These are phyloP conservation scores for Monascus ruber DNA, from an alignment of 2,329 filamentous ascomycete genomes.

Conservation along the genomic window DNA sequence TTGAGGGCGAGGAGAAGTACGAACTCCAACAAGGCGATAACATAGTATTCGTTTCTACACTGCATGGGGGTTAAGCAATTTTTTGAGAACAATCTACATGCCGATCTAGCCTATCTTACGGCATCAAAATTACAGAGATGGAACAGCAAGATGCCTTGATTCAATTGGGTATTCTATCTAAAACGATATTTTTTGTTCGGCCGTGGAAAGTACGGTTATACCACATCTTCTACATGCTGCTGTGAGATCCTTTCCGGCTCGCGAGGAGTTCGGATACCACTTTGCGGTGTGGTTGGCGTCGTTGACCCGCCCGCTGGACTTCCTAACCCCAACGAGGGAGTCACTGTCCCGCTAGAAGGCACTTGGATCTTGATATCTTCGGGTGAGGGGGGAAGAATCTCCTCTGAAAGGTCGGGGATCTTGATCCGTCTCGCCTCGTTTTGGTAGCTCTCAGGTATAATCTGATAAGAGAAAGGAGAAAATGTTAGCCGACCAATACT, in stretches of 20 bases:
- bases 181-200: not conserved
- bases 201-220: conserved; percentile 4
- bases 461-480: conserved; percentile 35
- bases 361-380: conserved; percentile 73
- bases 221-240: conserved; percentile 35
- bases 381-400: conserved; percentile 64
- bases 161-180: conserved; percentile 1
- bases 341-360: conserved; percentile 43
- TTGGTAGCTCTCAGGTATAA: conserved; percentile 94
- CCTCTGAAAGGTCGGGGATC: conserved; percentile 56
- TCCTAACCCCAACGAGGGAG: conserved; percentile 32
- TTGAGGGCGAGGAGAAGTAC: conserved; percentile 89
- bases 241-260: conserved; percentile 33
- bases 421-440: conserved; percentile 87
- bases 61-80: conserved; percentile 67
- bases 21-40: conserved; percentile 72
- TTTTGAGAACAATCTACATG: not conserved
- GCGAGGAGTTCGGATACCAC: conserved; percentile 30
- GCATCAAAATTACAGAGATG: conserved; percentile 1
- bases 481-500: too few relatives aligned
- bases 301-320: conserved; percentile 28
- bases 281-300: conserved; percentile 34
- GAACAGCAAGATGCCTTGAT: not conserved
- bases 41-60: conserved; percentile 89
- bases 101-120: not conserved